Evolutionary conservation across 495 filamentous ascomycete species (phyloP).

Genomic region (Penicillium roqueforti): DNA sequence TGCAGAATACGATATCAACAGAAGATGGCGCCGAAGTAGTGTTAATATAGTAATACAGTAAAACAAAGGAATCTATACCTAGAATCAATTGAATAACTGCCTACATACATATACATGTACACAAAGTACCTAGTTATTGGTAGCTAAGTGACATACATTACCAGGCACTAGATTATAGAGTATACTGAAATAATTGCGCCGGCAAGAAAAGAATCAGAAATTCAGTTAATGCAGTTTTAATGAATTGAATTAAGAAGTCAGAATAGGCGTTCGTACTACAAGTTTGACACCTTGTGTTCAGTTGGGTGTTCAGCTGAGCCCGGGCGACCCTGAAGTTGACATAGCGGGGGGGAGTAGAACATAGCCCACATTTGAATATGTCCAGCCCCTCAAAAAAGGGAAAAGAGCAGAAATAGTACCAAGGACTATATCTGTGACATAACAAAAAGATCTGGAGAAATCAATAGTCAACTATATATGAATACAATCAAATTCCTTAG

Average conservation of each 20-base stretch:
- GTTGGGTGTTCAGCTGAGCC: not conserved
- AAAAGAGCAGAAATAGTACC: not conserved
- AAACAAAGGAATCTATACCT: not conserved
- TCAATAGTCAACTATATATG: not conserved
- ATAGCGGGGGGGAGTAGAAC: not conserved
- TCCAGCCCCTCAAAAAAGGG: not conserved
- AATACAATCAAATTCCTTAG: not conserved
- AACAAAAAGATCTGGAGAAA: not conserved
- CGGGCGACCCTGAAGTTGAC: constrained; percentile 3
- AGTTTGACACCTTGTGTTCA: not conserved
- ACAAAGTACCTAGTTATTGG: not conserved
- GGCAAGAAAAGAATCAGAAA: not conserved
- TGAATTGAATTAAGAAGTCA: not conserved
- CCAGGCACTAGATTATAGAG: not conserved
- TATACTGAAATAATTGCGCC: not conserved
- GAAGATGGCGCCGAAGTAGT: not conserved
- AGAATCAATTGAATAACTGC: not conserved
- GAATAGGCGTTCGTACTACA: constrained; percentile 1
- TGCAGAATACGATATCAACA: not conserved
- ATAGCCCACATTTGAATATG: not conserved
- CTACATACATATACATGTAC: not conserved
- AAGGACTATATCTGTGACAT: not conserved
- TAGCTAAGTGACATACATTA: not conserved
- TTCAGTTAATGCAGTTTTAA: not conserved
- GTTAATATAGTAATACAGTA: not conserved